Percentiles rank a stretch among this genome's conserved stretches.
Conservation (phyloP, 441 rosid species). For the Gossypium davidsonii region DNA sequence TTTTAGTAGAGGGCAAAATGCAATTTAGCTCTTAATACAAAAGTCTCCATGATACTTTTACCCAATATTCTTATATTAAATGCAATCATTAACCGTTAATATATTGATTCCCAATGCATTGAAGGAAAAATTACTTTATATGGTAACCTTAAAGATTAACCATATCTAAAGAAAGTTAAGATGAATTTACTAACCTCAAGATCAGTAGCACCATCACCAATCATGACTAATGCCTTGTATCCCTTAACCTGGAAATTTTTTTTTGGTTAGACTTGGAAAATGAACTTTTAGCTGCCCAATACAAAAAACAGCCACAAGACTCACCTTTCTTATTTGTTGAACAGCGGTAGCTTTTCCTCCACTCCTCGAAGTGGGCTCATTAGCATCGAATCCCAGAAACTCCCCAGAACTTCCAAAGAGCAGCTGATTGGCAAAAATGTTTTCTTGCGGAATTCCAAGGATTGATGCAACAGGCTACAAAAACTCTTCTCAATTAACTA, state of each 20-base stretch:
- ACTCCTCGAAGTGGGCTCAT: slow-evolving; percentile 92
- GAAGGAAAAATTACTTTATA: not conserved
- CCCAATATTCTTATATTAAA: not conserved
- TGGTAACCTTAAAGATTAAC: not conserved
- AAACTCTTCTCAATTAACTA: slow-evolving; percentile 7
- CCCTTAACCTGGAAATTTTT: slow-evolving; percentile 46
- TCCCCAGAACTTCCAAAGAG: slow-evolving; percentile 70
- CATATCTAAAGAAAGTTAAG: not conserved
- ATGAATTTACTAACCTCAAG: slow-evolving; percentile 54
- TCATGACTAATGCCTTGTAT: slow-evolving; percentile 74
- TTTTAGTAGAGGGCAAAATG: no score
- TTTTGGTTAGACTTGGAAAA: slow-evolving; percentile 19
- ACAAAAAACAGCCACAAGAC: slow-evolving; percentile 13
- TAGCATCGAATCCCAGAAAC: slow-evolving; percentile 70
- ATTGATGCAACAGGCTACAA: slow-evolving; percentile 85
- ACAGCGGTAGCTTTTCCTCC: slow-evolving; percentile 97
- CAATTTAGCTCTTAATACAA: no score
- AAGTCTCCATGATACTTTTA: no score
- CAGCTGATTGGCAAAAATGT: slow-evolving; percentile 83
- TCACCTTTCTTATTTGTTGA: slow-evolving; percentile 75
- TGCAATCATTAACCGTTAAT: not conserved
- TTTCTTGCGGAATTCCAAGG: slow-evolving; percentile 71
- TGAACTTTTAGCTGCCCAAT: slow-evolving; percentile 3
- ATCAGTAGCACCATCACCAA: slow-evolving; percentile 97
- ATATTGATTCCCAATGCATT: not conserved